Base-by-base conservation (phyloP, 2,329 filamentous ascomycete genomes). In the Aspergillus fijiensis region DNA sequence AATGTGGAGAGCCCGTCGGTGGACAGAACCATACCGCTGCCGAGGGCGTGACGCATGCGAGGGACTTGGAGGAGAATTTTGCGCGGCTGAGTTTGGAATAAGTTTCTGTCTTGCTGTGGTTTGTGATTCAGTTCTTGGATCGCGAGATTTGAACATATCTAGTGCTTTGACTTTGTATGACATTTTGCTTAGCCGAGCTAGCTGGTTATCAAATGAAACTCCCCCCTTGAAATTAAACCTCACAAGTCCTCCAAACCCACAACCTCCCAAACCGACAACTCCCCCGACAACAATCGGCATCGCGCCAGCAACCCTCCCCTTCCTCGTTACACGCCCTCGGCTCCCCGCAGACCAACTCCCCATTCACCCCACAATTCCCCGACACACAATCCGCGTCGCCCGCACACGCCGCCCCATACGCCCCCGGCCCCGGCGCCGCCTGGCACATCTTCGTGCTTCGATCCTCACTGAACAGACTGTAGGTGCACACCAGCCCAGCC, bases 1-100 rank as follows among this genome's bases (percentile, higher is more conserved):
- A 90, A 62, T 91, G 88, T 63, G 81, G 79, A 2, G 79, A 79
- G 2, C 63, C 71, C 0, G 80, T 90, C 31, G 87, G 87, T 3
- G 87, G 87, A 0, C 67, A 63, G 42, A n/a, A 81, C 47, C 85
- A 89, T 69, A 54, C 12, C 6, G 57, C 80, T 19, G 81, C 76
- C 0, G 74, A 69, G 11, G 87, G 87, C 2, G 84, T 87, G 42
- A 61, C 81, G 0, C 74, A 85, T 5, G 78, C 89, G 0, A 84
- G 89, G 57, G 83, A 88, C 67, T 78, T 82, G 0, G 84, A 84
- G 0, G n/a, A 27, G 33, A 14, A 14, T 19, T 33, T 49, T 9
- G 33, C 11, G 25, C 11, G 19, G 29, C 16, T 51, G 29, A 39
- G n/a, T 6, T 19, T 45, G 14, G 11, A 49, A 5, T 35, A 35